These are phyloP conservation scores for Climacium dendroides DNA, from an alignment of 225 moss, liverwort and hornwort species.

Conservation along the genomic window DNA sequence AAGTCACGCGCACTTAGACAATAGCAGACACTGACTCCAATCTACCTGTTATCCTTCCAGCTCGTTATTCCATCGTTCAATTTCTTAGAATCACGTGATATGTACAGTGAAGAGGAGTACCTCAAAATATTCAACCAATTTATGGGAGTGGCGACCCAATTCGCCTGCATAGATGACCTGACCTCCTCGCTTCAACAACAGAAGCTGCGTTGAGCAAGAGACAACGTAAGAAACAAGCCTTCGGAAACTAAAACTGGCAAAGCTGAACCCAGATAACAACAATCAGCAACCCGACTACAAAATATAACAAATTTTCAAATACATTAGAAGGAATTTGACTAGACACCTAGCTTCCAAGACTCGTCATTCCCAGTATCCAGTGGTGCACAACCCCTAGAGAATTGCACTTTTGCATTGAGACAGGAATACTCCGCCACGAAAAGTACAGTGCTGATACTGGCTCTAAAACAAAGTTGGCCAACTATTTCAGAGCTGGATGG, in stretches of 20 bases:
- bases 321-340: neutral
- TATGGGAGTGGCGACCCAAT: conserved; percentile 27
- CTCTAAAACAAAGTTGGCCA: neutral
- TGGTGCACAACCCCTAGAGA: neutral
- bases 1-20: neutral
- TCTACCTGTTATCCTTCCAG: neutral
- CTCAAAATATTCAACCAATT: conserved; percentile 50
- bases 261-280: neutral
- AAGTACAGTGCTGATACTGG: neutral
- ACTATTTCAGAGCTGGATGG: neutral
- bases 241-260: neutral
- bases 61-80: neutral
- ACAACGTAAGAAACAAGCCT: neutral
- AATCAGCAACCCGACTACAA: neutral
- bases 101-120: neutral
- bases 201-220: conserved; percentile 12
- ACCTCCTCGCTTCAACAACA: conserved; percentile 46
- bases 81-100: neutral
- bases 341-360: neutral
- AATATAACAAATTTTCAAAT: neutral
- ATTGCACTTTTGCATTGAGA: neutral
- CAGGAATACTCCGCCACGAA: neutral
- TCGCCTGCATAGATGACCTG: conserved; percentile 47
- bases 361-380: neutral
- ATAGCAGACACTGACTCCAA: neutral